Conservation (phyloP, 2,329 filamentous ascomycete species). For the Dothideomycetidae sp. region DNA sequence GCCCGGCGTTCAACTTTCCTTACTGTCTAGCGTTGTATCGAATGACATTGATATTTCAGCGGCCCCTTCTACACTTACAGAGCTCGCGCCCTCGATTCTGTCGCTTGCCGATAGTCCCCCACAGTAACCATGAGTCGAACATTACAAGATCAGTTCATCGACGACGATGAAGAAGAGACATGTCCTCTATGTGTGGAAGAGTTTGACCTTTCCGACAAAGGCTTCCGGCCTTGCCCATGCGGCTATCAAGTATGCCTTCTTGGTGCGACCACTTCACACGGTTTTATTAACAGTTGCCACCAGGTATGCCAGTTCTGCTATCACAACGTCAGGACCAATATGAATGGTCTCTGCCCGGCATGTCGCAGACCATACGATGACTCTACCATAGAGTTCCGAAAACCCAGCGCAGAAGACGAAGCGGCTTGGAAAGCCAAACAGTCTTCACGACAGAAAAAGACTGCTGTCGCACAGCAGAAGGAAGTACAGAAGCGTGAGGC, state of each 20-base stretch:
- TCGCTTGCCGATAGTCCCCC: conserved; percentile 11
- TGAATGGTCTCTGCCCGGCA: conserved; percentile 95
- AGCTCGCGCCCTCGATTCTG: neutral
- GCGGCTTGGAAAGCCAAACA: conserved; percentile 56
- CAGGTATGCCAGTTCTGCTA: conserved; percentile 99
- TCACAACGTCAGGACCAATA: conserved; percentile 97
- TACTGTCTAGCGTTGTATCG: neutral
- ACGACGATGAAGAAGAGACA: conserved; percentile 38
- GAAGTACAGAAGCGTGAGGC: conserved; percentile 93
- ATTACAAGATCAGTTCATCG: conserved; percentile 39
- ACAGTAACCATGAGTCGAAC: conserved; percentile 32
- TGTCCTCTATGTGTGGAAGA: conserved; percentile 98
- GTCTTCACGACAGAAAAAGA: conserved; percentile 77
- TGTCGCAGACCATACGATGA: conserved; percentile 93
- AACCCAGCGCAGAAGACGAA: conserved; percentile 79
- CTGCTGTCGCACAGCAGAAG: conserved; percentile 77
- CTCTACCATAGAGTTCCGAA: conserved; percentile 92
- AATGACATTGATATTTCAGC: neutral
- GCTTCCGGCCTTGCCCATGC: conserved; percentile 92
- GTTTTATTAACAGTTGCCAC: neutral
- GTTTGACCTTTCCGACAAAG: conserved; percentile 93
- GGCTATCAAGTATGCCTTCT: conserved; percentile 70
- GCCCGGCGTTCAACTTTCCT: conserved; percentile 9
- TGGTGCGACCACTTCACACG: conserved; percentile 3
- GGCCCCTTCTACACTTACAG: conserved; percentile 1